Evolutionary conservation across 805 yeast genomes (phyloP).

Genomic region (Saccharomycopsis sp.): DNA sequence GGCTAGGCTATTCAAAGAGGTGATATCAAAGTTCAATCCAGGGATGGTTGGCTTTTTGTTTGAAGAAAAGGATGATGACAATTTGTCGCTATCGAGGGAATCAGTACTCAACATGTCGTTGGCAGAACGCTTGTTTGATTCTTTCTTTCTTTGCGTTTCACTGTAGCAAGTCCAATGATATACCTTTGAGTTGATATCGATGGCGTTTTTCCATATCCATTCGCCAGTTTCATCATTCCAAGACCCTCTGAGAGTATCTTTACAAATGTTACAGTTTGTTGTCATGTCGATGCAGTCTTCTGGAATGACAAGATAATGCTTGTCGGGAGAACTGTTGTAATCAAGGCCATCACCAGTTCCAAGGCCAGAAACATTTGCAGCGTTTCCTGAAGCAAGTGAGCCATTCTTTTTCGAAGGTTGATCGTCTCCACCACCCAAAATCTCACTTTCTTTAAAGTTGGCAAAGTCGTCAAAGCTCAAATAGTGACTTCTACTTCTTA

Average conservation of each 20-base stretch:
- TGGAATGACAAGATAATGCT: slow-evolving; percentile 39
- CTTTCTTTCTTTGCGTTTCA: slow-evolving; percentile 41
- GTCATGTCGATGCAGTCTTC: slow-evolving; percentile 49
- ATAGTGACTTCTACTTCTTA: slow-evolving; percentile 79
- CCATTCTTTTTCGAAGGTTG: slow-evolving; percentile 16
- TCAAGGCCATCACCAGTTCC: too few relatives aligned
- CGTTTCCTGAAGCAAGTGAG: slow-evolving; percentile 47
- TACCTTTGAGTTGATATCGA: slow-evolving; percentile 39
- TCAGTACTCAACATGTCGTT: too few relatives aligned
- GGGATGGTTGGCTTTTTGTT: too few relatives aligned
- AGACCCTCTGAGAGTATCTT: slow-evolving; percentile 51
- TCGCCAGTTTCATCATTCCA: slow-evolving; percentile 70
- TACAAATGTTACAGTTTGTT: slow-evolving; percentile 59
- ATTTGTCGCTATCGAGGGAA: too few relatives aligned
- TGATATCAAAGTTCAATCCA: too few relatives aligned
- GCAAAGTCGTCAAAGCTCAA: slow-evolving; percentile 65
- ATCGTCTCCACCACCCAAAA: slow-evolving; percentile 31
- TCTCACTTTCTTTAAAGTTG: slow-evolving; percentile 59
- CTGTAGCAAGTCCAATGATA: slow-evolving; percentile 62
- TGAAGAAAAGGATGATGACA: too few relatives aligned
- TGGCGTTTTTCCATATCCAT: slow-evolving; percentile 73
- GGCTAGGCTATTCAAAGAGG: too few relatives aligned
- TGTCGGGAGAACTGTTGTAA: slow-evolving; percentile 18
- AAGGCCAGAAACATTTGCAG: too few relatives aligned
- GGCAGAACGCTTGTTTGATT: too few relatives aligned